Evolutionary conservation across 768 basidiomycete genomes (phyloP), one percentile per base, ranked within the genome.

Genomic region (Leccinellum luteum): DNA sequence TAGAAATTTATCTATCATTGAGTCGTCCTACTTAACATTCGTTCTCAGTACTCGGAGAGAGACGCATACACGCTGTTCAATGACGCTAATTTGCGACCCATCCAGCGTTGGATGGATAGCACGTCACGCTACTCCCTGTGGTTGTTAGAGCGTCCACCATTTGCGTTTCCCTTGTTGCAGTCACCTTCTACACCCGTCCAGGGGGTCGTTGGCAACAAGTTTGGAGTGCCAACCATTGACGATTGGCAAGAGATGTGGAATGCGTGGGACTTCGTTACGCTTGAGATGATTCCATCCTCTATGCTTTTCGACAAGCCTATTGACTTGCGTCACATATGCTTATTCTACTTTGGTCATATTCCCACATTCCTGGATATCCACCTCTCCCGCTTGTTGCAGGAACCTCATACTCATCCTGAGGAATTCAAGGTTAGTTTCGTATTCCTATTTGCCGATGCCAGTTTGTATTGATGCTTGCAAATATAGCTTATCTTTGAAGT

Each of bases 341-440:
- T 98, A n/a, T 99, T 99, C 75, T 98, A 98, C 73, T 68, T 92
- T 13, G 96, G 96, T 0, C 97, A 98, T 69, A 93, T 98, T 48
- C 93, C 93, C 2, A 81, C 91, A 19, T 97, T 96, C 76, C 72
- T 95, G 60, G 95, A 97, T 66, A 97, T 97, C 23, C 89, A 96
- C 66, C 73, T 96, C 49, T 90, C 91, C 3, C 79, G 81, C 50
- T 72, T 93, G 13, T 71, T 97, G 51, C 67, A 83, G 41, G 89
- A 94, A 64, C 83, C 87, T 1, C 84, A 92, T 64, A 93, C 94
- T 0, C 85, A 94, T 61, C 97, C 97, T 1, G 81, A 89, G 58
- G 75, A 81, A 52, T 96, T 89, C 76, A 93, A 93, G 70, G 82
- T 83, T 19, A 14, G 69, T 68, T 57, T 32, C 53, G 25, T 27